These are phyloP conservation scores for Verbascum thapsus DNA, from an alignment of 257 asterid species.

Conservation along the genomic window DNA sequence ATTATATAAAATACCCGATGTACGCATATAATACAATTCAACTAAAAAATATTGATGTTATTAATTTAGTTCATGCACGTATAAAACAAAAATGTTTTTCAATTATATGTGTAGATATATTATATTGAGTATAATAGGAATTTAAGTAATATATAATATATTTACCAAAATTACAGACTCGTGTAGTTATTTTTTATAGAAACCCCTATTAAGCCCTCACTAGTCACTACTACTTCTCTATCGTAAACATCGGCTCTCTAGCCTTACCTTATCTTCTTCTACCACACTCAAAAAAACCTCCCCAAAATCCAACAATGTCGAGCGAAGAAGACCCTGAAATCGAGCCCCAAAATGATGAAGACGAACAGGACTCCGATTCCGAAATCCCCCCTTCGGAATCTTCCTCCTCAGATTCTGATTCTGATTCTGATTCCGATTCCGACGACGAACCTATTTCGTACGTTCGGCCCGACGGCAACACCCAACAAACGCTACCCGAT, in stretches of 20 bases:
- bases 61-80: too few relatives aligned
- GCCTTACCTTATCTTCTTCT: constrained; percentile 46
- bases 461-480: constrained; percentile 33
- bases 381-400: constrained; percentile 26
- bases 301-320: constrained; percentile 39
- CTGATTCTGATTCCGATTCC: constrained; percentile 41
- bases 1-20: too few relatives aligned
- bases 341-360: constrained; percentile 19
- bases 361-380: constrained; percentile 31
- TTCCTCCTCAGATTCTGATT: constrained; percentile 32
- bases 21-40: too few relatives aligned
- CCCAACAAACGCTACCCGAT: constrained; percentile 22
- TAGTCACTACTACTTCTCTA: too few relatives aligned
- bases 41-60: too few relatives aligned
- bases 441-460: constrained; percentile 34
- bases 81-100: too few relatives aligned
- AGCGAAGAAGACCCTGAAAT: constrained; percentile 20
- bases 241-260: background rate
- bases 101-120: too few relatives aligned
- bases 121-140: too few relatives aligned
- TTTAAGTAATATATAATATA: too few relatives aligned
- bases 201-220: too few relatives aligned
- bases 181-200: too few relatives aligned
- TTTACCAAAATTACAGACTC: too few relatives aligned
- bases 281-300: constrained; percentile 16